Percentiles rank a stretch among this genome's conserved stretches.
Evolutionary conservation across 768 basidiomycete genomes (phyloP).

Genomic region (Suillus americanus): DNA sequence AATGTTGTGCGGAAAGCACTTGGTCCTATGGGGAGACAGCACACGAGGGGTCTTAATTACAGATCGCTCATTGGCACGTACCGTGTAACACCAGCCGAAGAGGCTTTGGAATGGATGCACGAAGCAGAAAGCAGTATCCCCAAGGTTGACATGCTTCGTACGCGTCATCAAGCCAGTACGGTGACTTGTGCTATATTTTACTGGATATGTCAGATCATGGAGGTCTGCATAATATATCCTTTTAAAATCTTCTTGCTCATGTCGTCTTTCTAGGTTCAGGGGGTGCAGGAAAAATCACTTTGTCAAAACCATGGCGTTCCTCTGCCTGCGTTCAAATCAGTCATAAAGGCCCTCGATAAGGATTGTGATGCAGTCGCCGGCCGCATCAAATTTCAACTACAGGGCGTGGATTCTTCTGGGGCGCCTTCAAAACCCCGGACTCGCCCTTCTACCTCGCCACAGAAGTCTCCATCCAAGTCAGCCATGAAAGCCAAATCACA

Average conservation of each 20-base stretch:
- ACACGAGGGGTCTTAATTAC: slow-evolving; percentile 24
- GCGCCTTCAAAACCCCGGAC: not conserved
- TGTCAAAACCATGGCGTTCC: slow-evolving; percentile 18
- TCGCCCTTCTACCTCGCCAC: slow-evolving; percentile 10
- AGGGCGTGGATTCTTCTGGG: not conserved
- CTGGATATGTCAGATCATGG: slow-evolving; percentile 43
- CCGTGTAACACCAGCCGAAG: slow-evolving; percentile 12
- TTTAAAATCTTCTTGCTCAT: not conserved
- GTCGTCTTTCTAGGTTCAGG: slow-evolving; percentile 16
- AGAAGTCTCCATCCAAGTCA: slow-evolving; percentile 22
- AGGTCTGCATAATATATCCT: slow-evolving; percentile 24
- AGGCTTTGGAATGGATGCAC: slow-evolving; percentile 32
- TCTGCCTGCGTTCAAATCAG: slow-evolving; percentile 18
- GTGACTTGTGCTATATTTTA: slow-evolving; percentile 43
- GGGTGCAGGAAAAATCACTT: slow-evolving; percentile 21
- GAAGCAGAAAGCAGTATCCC: slow-evolving; percentile 31
- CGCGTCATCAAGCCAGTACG: slow-evolving; percentile 17
- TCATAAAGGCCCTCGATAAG: slow-evolving; percentile 21
- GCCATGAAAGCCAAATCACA: slow-evolving; percentile 16
- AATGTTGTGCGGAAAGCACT: slow-evolving; percentile 23
- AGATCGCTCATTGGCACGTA: slow-evolving; percentile 31
- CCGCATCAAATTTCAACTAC: slow-evolving; percentile 19
- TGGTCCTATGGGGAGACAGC: not conserved
- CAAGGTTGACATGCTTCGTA: slow-evolving; percentile 14
- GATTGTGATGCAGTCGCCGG: slow-evolving; percentile 25